These are phyloP conservation scores for Epicoccum nigrum DNA, from an alignment of 2,329 filamentous ascomycete genomes.

Conservation along the genomic window DNA sequence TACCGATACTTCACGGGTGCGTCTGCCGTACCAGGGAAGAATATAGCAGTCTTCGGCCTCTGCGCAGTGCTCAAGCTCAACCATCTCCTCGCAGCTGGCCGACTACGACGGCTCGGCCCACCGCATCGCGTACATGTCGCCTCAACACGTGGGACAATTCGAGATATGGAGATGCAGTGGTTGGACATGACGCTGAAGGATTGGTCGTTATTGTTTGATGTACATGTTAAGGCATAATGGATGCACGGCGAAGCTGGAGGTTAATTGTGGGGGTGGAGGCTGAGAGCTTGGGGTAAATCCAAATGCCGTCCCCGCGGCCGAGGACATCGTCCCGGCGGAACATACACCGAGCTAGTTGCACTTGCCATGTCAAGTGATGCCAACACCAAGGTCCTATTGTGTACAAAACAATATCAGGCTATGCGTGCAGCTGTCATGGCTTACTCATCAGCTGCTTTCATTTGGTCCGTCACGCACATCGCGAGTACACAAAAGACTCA, in stretches of 20 bases:
- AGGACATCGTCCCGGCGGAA: conserved; percentile 8
- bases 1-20: background rate
- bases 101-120: background rate
- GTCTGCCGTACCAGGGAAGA: conserved; percentile 45
- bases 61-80: conserved; percentile 45
- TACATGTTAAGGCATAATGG: conserved; percentile 7
- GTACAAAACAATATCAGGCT: too few species aligned
- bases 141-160: conserved; percentile 9
- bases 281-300: conserved; percentile 13
- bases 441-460: too few species aligned
- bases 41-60: conserved; percentile 47
- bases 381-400: too few species aligned
- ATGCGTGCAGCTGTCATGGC: too few species aligned
- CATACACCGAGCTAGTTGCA: conserved; percentile 5
- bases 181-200: conserved; percentile 7
- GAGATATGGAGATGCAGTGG: background rate
- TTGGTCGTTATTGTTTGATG: conserved; percentile 7
- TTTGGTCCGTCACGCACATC: too few species aligned
- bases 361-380: too few species aligned
- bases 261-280: conserved; percentile 16
- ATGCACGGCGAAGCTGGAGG: conserved; percentile 6
- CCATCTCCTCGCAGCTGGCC: conserved; percentile 26
- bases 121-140: conserved; percentile 7
- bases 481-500: too few species aligned
- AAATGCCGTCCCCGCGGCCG: conserved; percentile 13